A percentile compares a stretch with the other conserved stretches of the same genome.
Conservation (phyloP, 768 basidiomycete genomes). For the Boletales sp. region DNA sequence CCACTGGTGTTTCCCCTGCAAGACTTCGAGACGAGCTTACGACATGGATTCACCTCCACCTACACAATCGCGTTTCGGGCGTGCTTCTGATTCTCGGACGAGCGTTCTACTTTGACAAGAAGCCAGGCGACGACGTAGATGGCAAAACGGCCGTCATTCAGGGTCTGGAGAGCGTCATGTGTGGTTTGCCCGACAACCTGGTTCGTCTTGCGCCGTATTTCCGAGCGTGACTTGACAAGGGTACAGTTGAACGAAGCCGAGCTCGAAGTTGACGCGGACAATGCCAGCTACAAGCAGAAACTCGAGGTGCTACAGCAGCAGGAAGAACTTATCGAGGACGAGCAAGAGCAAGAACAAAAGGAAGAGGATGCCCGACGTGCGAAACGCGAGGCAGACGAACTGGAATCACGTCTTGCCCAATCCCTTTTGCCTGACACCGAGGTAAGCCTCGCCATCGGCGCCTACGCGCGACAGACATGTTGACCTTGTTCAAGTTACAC, state of each 20-base stretch:
- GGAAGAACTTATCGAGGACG: conserved; percentile 98
- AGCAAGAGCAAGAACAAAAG: conserved; percentile 96
- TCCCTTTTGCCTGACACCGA: conserved; percentile 86
- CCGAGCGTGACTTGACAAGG: background rate
- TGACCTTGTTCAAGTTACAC: conserved; percentile 43
- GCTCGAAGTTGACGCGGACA: conserved; percentile 90
- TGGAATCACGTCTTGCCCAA: conserved; percentile 75
- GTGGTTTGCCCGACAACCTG: conserved; percentile 90
- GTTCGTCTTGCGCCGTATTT: conserved; percentile 43
- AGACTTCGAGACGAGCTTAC: conserved; percentile 84
- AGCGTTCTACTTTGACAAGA: conserved; percentile 90
- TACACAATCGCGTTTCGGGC: conserved; percentile 89
- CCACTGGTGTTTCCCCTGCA: conserved; percentile 81
- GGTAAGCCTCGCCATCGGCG: conserved; percentile 38
- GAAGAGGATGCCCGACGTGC: conserved; percentile 89
- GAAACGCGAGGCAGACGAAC: conserved; percentile 74
- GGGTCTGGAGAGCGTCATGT: conserved; percentile 85
- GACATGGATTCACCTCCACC: conserved; percentile 90
- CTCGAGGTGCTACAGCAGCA: conserved; percentile 97
- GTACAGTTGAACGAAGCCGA: conserved; percentile 92
- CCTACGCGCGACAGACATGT: background rate
- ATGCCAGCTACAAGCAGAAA: conserved; percentile 96
- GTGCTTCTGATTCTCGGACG: conserved; percentile 91
- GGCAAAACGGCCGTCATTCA: conserved; percentile 78
- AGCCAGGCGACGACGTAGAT: conserved; percentile 68